Percentiles rank a stretch among this genome's conserved stretches.
Conservation (phyloP, 2,329 filamentous ascomycete species). For the Metarhizium humberi region DNA sequence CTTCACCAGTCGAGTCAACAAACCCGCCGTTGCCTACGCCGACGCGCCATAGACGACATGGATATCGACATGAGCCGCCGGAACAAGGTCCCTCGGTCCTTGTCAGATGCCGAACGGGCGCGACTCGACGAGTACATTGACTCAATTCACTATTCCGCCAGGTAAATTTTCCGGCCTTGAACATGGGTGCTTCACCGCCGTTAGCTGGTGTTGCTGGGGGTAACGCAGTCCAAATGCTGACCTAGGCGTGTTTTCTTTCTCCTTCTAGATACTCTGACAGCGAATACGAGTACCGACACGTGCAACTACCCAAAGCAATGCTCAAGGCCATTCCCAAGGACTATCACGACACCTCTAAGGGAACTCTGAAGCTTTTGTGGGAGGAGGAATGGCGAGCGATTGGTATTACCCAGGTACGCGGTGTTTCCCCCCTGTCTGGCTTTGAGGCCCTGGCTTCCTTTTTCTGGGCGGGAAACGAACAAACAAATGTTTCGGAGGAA, state of each 20-base stretch:
- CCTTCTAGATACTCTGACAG: slow-evolving; percentile 74
- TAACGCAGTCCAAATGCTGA: not conserved
- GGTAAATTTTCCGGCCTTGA: slow-evolving; percentile 39
- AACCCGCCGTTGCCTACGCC: slow-evolving; percentile 6
- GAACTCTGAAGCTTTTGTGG: slow-evolving; percentile 92
- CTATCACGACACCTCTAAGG: slow-evolving; percentile 81
- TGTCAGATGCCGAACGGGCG: slow-evolving; percentile 73
- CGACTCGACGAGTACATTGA: slow-evolving; percentile 87
- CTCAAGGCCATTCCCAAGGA: slow-evolving; percentile 93
- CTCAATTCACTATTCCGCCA: slow-evolving; percentile 87
- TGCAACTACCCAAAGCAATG: slow-evolving; percentile 97
- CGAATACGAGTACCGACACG: slow-evolving; percentile 93
- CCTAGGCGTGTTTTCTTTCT: not conserved
- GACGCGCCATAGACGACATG: slow-evolving; percentile 16
- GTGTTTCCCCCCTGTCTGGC: not conserved
- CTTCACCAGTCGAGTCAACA: not conserved
- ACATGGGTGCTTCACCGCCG: not conserved
- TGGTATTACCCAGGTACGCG: slow-evolving; percentile 84
- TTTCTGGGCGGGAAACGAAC: not conserved
- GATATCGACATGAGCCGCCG: slow-evolving; percentile 73
- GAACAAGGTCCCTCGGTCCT: slow-evolving; percentile 73
- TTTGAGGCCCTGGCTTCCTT: not conserved
- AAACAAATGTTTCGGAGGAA: not conserved
- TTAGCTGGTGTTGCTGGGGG: not conserved
- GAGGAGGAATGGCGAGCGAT: slow-evolving; percentile 97